Base-by-base conservation (phyloP, 2,329 filamentous ascomycete species). In the Colletotrichum sp. region DNA sequence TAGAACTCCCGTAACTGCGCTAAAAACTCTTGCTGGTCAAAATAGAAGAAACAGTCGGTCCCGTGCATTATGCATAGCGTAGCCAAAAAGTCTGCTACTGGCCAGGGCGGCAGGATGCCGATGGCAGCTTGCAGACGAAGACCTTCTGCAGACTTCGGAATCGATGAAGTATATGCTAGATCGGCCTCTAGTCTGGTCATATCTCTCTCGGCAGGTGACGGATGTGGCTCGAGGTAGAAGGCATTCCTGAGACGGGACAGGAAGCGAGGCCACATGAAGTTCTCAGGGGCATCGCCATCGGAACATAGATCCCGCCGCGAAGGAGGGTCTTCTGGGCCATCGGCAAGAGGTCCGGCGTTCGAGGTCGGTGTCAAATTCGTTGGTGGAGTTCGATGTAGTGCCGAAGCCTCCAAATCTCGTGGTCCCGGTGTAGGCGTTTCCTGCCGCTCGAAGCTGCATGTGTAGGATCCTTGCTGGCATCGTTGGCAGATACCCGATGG, bases 11-110 rank as follows among this genome's bases (percentile, higher is more conserved):
- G 77, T 11, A 82, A 68, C 36, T 82, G 77, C 6, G 67, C 44
- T 13, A 77, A 32, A 19, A 81, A 77, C n/a, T 79, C 75, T 8
- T 67, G 70, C 60, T 82, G 81, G 30, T 82, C 77, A 67, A 81
- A 82, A 65, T 81, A 82, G 73, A 81, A 81, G 76, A 82, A 82
- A 22, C 61, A 72, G 59, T 82, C 80, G 4, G 74, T 79, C 3
- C 77, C 79, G 25, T 81, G 79, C 19, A 78, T 77, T 5, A 81
- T 80, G 67, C 79, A 82, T 27, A 82, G 78, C 3, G 78, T 78
- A 3, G 80, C 36, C 5, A 82, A 70, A 60, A 82, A 82, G 16
- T 80, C 78, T 6, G 81, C 81, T 2, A 82, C 79, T 2, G 77
- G 71, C 2, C 69, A 72, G 8, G 81, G 80, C 1, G 81, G 81